These are phyloP conservation scores for Lactarius quietus DNA, from an alignment of 768 basidiomycete genomes.

Conservation along the genomic window DNA sequence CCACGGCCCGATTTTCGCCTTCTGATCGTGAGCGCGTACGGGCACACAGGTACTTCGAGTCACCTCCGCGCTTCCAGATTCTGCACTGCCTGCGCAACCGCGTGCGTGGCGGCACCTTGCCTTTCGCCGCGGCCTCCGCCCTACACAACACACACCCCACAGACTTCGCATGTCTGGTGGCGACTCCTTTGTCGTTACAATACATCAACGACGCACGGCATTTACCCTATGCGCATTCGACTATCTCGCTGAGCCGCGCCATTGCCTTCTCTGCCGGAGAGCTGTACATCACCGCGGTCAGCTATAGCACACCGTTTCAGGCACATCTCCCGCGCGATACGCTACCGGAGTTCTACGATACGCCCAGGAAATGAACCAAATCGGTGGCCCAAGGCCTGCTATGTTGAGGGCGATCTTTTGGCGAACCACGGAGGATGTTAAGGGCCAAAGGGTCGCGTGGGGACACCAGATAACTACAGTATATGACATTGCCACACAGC, in stretches of 20 bases:
- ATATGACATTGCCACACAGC: too few species aligned
- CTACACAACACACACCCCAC: conserved; percentile 46
- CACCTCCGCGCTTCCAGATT: conserved; percentile 89
- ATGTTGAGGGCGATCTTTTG: conserved; percentile 63
- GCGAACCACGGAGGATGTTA: conserved; percentile 56
- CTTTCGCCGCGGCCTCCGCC: conserved; percentile 55
- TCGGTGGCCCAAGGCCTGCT: conserved; percentile 91
- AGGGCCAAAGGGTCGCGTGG: conserved; percentile 26
- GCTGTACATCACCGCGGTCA: conserved; percentile 57
- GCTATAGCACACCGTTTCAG: conserved; percentile 96
- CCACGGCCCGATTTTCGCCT: neutral
- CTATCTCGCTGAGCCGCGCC: conserved; percentile 56
- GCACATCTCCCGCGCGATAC: conserved; percentile 63
- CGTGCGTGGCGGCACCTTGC: conserved; percentile 77
- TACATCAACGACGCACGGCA: conserved; percentile 91
- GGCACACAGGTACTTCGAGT: conserved; percentile 74
- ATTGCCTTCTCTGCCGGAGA: conserved; percentile 4
- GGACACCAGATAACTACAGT: conserved; percentile 8
- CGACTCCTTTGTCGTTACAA: conserved; percentile 75
- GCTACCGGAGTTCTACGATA: conserved; percentile 54
- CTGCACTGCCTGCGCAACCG: conserved; percentile 87
- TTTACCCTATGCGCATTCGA: conserved; percentile 66
- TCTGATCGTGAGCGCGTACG: too few species aligned
- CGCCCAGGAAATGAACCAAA: conserved; percentile 51
- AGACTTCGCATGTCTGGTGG: conserved; percentile 56